phyloP scores from a whole-genome alignment of 169 alveolate genomes.

The Plasmodium berghei region DNA sequence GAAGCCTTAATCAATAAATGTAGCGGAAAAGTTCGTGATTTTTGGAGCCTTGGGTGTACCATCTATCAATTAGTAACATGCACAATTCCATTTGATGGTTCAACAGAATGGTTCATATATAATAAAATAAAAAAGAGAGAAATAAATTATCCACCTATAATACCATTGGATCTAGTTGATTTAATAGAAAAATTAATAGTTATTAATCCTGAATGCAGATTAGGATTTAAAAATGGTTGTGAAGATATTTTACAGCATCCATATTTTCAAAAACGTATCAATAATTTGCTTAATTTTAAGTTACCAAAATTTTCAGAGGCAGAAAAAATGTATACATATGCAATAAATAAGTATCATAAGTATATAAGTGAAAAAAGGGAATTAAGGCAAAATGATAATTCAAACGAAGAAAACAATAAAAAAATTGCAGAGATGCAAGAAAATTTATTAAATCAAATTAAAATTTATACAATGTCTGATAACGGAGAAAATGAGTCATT shows the following conservation, averaged over 20 bases:
- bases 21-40: constrained; percentile 89
- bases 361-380: constrained; percentile 60
- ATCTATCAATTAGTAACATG: constrained; percentile 91
- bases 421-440: constrained; percentile 16
- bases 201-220: constrained; percentile 80
- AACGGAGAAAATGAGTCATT: constrained; percentile 39
- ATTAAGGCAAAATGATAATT: constrained; percentile 28
- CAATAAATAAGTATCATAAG: constrained; percentile 58
- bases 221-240: constrained; percentile 78
- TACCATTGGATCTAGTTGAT: constrained; percentile 82
- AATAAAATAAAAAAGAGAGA: constrained; percentile 75
- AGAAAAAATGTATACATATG: constrained; percentile 51
- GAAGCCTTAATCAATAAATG: constrained; percentile 91
- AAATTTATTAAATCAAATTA: constrained; percentile 37
- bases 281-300: constrained; percentile 45
- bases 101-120: constrained; percentile 85
- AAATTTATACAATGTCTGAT: constrained; percentile 15
- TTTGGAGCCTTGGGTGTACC: constrained; percentile 94
- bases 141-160: constrained; percentile 76
- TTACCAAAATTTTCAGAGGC: constrained; percentile 35
- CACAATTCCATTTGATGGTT: constrained; percentile 83
- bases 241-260: constrained; percentile 76
- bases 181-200: constrained; percentile 77
- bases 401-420: constrained; percentile 32
- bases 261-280: constrained; percentile 67